Conservation (phyloP, 306 rosid genomes). For the Prunus kanzakura region DNA sequence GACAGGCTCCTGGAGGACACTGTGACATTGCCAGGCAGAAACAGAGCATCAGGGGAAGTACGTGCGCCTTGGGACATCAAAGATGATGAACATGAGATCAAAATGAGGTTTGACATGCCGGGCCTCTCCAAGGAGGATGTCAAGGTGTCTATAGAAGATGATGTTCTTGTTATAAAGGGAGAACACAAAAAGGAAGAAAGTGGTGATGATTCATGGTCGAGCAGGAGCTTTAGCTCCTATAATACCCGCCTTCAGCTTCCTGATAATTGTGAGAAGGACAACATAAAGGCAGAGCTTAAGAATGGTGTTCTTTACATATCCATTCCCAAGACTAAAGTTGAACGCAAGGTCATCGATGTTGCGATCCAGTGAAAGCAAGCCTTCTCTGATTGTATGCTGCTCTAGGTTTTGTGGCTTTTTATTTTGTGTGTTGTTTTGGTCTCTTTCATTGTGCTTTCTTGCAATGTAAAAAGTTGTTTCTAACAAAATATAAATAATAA, state of each 20-base stretch:
- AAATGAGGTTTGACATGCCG: slow-evolving; percentile 82
- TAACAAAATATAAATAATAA: background rate
- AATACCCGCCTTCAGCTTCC: slow-evolving; percentile 64
- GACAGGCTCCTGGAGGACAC: slow-evolving; percentile 60
- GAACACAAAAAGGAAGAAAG: slow-evolving; percentile 35
- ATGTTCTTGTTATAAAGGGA: slow-evolving; percentile 59
- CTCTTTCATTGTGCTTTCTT: background rate
- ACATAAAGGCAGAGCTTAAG: slow-evolving; percentile 70
- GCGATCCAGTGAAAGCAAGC: slow-evolving; percentile 41
- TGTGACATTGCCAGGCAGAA: slow-evolving; percentile 41
- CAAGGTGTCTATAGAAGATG: slow-evolving; percentile 61
- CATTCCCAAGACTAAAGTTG: slow-evolving; percentile 63
- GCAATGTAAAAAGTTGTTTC: background rate
- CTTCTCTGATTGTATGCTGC: background rate
- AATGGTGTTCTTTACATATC: slow-evolving; percentile 80
- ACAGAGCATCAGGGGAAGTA: slow-evolving; percentile 37
- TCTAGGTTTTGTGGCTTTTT: background rate
- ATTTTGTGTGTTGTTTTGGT: background rate
- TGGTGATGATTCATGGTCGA: slow-evolving; percentile 43
- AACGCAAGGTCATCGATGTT: slow-evolving; percentile 70
- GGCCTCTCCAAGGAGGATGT: slow-evolving; percentile 78
- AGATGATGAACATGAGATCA: slow-evolving; percentile 65
- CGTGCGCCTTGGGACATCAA: slow-evolving; percentile 72
- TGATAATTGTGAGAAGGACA: slow-evolving; percentile 56
- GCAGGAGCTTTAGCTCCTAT: slow-evolving; percentile 44